Evolutionary conservation across 2,329 filamentous ascomycete species (phyloP).

Genomic region (Microdochium trichocladiopsis): DNA sequence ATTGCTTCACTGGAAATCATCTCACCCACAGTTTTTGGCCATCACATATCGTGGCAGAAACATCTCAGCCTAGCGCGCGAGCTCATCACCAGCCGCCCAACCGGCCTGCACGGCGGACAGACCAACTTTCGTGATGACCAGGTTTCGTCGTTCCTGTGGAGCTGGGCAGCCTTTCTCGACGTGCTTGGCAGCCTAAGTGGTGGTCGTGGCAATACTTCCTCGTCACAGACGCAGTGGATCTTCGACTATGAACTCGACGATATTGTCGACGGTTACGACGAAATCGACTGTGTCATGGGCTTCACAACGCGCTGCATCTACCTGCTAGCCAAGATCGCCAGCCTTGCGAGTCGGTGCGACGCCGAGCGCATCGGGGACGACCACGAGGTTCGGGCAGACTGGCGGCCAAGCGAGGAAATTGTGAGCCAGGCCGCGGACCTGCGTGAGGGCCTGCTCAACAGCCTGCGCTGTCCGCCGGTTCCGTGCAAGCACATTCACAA

Average conservation of each 20-base stretch:
- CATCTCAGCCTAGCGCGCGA: conserved; percentile 71
- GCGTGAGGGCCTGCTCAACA: conserved; percentile 53
- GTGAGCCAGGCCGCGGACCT: conserved; percentile 50
- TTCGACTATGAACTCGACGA: conserved; percentile 43
- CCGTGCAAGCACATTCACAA: conserved; percentile 39
- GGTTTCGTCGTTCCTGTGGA: conserved; percentile 66
- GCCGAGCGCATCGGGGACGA: conserved; percentile 51
- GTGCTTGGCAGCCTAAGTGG: conserved; percentile 68
- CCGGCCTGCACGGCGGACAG: conserved; percentile 41
- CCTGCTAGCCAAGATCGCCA: conserved; percentile 64
- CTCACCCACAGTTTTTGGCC: conserved; percentile 72
- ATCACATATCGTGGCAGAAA: conserved; percentile 73
- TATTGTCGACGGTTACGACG: conserved; percentile 47
- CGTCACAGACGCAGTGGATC: conserved; percentile 35
- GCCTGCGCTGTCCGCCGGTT: conserved; percentile 33
- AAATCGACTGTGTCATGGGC: conserved; percentile 75
- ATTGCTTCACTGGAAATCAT: conserved; percentile 78
- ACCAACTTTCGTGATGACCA: conserved; percentile 44
- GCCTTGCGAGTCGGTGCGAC: conserved; percentile 64
- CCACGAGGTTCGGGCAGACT: conserved; percentile 41
- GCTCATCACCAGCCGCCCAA: conserved; percentile 59
- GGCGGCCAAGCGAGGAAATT: conserved; percentile 51
- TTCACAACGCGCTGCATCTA: conserved; percentile 68
- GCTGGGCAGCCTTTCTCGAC: conserved; percentile 82
- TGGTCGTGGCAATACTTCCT: conserved; percentile 25